A percentile compares a stretch with the other conserved stretches of the same genome.
These are phyloP conservation scores for Fusarium pseudonygamai DNA, from an alignment of 2,329 filamentous ascomycete genomes.

Conservation along the genomic window DNA sequence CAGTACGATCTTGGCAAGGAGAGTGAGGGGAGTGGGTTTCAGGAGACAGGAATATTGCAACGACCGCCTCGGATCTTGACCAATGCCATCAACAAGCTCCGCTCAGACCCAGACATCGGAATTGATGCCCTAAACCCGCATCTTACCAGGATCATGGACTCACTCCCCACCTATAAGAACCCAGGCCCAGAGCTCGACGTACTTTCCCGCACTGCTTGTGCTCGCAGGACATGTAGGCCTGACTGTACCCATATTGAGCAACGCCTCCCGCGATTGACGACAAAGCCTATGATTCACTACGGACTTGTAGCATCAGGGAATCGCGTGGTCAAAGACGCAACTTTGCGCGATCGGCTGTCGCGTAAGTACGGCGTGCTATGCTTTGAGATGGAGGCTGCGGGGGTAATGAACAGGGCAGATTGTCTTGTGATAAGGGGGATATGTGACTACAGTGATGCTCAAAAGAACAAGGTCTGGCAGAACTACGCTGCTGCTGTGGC, in stretches of 20 bases:
- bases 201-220: fast-evolving
- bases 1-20: not conserved
- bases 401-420: not conserved
- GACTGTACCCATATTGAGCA: not conserved
- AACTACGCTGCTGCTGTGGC: not conserved
- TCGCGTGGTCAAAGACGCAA: not conserved
- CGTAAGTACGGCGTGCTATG: not conserved
- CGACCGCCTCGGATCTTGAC: not conserved
- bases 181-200: not conserved
- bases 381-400: not conserved
- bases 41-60: not conserved
- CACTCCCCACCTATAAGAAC: not conserved
- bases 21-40: not conserved
- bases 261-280: not conserved
- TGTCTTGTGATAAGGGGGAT: not conserved
- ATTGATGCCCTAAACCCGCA: not conserved
- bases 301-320: not conserved
- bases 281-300: not conserved
- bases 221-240: not conserved
- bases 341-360: not conserved
- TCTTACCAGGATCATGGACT: not conserved
- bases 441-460: not conserved
- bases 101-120: not conserved
- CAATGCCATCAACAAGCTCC: not conserved
- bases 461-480: not conserved